A percentile compares a stretch with the other conserved stretches of the same genome.
Conservation (phyloP, 331 rosid species). For the Malus hybrid region DNA sequence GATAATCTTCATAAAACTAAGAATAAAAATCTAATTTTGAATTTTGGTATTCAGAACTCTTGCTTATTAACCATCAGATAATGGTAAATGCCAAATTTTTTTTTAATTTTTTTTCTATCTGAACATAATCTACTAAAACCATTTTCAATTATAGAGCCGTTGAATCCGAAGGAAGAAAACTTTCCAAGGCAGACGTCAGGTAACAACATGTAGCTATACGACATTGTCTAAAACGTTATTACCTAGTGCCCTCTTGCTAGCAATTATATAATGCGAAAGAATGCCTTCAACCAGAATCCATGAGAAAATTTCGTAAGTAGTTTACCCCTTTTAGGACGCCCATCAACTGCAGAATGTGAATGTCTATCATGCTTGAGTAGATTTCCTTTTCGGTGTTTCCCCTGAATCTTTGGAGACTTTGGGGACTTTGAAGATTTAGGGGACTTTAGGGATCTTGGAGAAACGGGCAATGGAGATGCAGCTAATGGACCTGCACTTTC, state of each 20-base stretch:
- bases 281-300: neutral
- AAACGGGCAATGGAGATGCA: slow-evolving; percentile 32
- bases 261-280: neutral
- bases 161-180: neutral
- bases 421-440: slow-evolving; percentile 31
- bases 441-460: slow-evolving; percentile 32
- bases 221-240: neutral
- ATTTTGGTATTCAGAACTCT: neutral
- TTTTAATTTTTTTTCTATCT: neutral
- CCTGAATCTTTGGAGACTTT: slow-evolving; percentile 31
- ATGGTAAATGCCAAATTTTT: neutral
- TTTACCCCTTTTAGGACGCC: slow-evolving; percentile 51
- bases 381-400: slow-evolving; percentile 28
- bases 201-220: neutral
- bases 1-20: neutral
- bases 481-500: slow-evolving; percentile 42
- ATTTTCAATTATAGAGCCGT: neutral
- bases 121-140: neutral
- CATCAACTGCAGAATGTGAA: slow-evolving; percentile 37
- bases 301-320: neutral
- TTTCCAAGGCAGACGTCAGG: neutral
- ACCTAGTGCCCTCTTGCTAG: neutral
- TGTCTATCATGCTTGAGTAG: slow-evolving; percentile 21
- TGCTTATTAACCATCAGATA: neutral
- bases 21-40: neutral